Evolutionary conservation across 2,329 filamentous ascomycete genomes (phyloP).

Genomic region (Monilinia vaccinii-corymbosi): DNA sequence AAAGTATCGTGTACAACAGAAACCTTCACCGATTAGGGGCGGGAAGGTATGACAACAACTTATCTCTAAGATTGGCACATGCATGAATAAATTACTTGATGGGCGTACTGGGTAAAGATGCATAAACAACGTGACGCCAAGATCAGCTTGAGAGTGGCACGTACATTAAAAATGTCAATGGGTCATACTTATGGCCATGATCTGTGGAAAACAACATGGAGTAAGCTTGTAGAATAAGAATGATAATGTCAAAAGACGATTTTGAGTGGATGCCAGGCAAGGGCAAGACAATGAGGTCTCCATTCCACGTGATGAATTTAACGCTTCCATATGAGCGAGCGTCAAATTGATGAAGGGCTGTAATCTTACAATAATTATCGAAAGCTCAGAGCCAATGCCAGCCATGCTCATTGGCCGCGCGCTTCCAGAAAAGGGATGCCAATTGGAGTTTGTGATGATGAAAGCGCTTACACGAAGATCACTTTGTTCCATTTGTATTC

Average conservation of each 20-base stretch:
- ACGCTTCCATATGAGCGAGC: not conserved
- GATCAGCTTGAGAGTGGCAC: not conserved
- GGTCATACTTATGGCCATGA: not conserved
- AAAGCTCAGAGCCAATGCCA: not conserved
- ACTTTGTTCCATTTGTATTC: not conserved
- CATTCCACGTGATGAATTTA: not conserved
- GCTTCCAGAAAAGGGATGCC: not conserved
- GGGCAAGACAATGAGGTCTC: not conserved
- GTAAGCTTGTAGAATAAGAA: not conserved
- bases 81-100: not conserved
- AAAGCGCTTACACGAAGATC: not conserved
- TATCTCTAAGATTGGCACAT: not conserved
- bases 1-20: too few relatives aligned
- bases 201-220: not conserved
- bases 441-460: not conserved
- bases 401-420: constrained; percentile 1
- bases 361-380: too few relatives aligned
- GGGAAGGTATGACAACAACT: not conserved
- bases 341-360: not conserved
- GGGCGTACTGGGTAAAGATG: not conserved
- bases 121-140: constrained; percentile 1
- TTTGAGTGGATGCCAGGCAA: not conserved
- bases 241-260: not conserved
- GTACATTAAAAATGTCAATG: not conserved
- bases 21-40: not conserved